Base-by-base conservation (phyloP, 805 yeast genomes). In the Suhomyces tanzawaensis region DNA sequence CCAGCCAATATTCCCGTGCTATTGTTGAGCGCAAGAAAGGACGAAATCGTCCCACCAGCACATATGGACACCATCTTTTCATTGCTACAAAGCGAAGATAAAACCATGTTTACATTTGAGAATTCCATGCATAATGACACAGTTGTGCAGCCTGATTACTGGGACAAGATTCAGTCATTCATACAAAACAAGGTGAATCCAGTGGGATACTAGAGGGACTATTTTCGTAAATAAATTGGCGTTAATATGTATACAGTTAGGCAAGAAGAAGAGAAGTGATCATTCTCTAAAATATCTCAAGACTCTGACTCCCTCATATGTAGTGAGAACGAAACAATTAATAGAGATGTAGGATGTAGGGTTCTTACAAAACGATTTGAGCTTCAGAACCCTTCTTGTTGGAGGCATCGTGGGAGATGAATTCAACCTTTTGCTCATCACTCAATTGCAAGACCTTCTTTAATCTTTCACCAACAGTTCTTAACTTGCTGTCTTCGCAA, bases 31-130 rank as follows among this genome's bases (percentile, higher is more conserved):
- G 96, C 95, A 0, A 60, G 73, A 11, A 66, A 71, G 24, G 99
- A 91, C 64, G 99, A 91, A 60, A 80, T 91, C 18, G 96, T 91
- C 2, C 97, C 98, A 3, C 95, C 96, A 0, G 46, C 49, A 1
- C 97, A 91, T 54, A 85, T 90, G 86, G 71, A 72, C 31, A 53
- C 52, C 33, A 68, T 89, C 17, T 82, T 60, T 53, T 74, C 70
- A 22, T 47, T 79, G 39, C 66, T 82, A 40, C 70, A 75, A 18
- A 63, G 81, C 25, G 52, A 58, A 1, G 55, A 60, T 12, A 89
- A 88, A 57, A 58, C 61, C 19, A 72, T 77, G 46, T 66, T 73
- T 37, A 72, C 63, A 39, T 87, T 76, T 46, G 75, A 74, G 18
- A 67, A 74, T 27, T 82, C 88, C 2, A 72, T 69, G 39, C 99